Base-by-base conservation (phyloP, 305 asterid species). In the Fraxinus latifolia region DNA sequence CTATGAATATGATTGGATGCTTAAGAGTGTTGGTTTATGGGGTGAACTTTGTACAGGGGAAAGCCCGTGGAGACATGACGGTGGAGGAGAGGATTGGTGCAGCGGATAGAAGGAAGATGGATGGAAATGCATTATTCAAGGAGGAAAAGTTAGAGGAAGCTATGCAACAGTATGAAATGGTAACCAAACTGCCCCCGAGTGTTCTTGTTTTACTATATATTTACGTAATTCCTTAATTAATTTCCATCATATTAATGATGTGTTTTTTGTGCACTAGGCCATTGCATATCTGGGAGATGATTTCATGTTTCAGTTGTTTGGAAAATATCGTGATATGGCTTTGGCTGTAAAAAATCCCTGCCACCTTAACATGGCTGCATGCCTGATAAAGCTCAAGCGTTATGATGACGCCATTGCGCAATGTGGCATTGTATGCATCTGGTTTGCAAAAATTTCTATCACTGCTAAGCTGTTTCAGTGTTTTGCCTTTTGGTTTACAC, bases 91-190 rank as follows among this genome's bases (percentile, higher is more conserved):
- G 99, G 83, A 96, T 96, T 67, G 92, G 98, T 79, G 86, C 97
- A 27, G 98, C 99, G 2, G 99, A 96, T 83, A 88, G 97, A 89
- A 91, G 98, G 90, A 96, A 94, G 90, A 93, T 94, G 98, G 96
- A 96, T 79, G 99, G 98, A 68, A 96, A 94, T 89, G 91, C 84
- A 58, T 89, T 96, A 77, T 96, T 93, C 85, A 92, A 91, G 86
- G 98, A 93, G 78, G 98, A 93, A 82, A 94, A 96, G 77, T 79
- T 96, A 86, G 97, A 92, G 85, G 97, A 88, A 87, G 98, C 99
- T 83, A 94, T 96, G 97, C 97, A 91, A 84, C 98, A 96, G 82
- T 96, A 96, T 86, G 99, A 94, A 93, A 93, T 96, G 99, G 98
- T 96, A 86, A 80, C 34, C 29, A 58, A 53, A 17, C 77, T 44